Percentiles rank a stretch among this genome's conserved stretches.
These are phyloP conservation scores for Irpex rosettiformis DNA, from an alignment of 1,284 basidiomycete species.

Conservation along the genomic window DNA sequence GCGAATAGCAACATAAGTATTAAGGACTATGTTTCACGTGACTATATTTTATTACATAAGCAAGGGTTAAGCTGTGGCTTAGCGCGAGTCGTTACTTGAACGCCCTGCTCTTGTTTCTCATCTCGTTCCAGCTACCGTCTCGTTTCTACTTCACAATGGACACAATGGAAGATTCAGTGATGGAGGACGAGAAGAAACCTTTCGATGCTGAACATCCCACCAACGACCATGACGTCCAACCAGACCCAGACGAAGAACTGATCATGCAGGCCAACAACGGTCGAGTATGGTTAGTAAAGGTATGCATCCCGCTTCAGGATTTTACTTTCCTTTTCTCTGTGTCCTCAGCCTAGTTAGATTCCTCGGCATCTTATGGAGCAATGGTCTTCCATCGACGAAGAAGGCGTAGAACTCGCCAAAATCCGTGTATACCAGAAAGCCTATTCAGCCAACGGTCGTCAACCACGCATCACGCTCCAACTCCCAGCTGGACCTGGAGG, in stretches of 20 bases:
- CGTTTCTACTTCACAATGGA: not conserved
- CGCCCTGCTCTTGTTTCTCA: no score
- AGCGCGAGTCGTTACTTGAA: no score
- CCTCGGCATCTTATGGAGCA: conserved; percentile 69
- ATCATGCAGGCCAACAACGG: conserved; percentile 71
- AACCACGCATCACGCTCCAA: conserved; percentile 64
- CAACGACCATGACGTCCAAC: conserved; percentile 58
- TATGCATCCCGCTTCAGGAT: conserved; percentile 24
- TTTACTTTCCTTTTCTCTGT: not conserved
- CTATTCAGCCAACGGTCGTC: conserved; percentile 37
- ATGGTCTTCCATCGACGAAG: conserved; percentile 59
- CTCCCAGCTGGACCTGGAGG: conserved; percentile 56
- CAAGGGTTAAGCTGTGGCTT: no score
- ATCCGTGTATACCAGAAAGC: conserved; percentile 66
- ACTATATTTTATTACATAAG: no score
- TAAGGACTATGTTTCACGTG: no score
- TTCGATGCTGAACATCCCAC: conserved; percentile 49
- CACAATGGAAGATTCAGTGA: conserved; percentile 40
- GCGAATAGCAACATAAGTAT: no score
- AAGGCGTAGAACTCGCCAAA: conserved; percentile 67
- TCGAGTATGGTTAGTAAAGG: conserved; percentile 78
- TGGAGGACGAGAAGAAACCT: conserved; percentile 68
- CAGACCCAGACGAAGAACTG: conserved; percentile 73
- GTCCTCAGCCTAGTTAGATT: conserved; percentile 40
- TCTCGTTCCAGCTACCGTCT: no score